Evolutionary conservation across 768 basidiomycete species (phyloP).

Genomic region (Mycena sanguinolenta): DNA sequence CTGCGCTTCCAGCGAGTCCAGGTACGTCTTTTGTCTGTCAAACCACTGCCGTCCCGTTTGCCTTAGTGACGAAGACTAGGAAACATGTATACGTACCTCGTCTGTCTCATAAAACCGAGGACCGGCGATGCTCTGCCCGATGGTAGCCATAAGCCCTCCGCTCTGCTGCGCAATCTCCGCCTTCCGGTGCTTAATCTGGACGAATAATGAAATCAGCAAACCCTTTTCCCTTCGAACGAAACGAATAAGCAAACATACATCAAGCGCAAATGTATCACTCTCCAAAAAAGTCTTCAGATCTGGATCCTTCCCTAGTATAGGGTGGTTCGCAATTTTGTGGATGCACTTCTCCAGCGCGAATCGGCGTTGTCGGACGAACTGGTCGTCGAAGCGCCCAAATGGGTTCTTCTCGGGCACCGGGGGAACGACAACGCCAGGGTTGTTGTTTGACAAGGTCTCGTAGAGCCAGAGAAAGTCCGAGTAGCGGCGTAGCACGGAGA

Average conservation of each 20-base stretch:
- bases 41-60: conserved; percentile 78
- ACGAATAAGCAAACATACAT: conserved; percentile 66
- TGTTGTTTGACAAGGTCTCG: conserved; percentile 88
- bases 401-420: conserved; percentile 96
- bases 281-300: conserved; percentile 94
- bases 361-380: conserved; percentile 90
- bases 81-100: conserved; percentile 63
- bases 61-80: not conserved
- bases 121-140: conserved; percentile 84
- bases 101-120: conserved; percentile 91
- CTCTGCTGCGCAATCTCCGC: conserved; percentile 82
- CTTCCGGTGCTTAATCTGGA: conserved; percentile 89
- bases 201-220: conserved; percentile 8
- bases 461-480: conserved; percentile 98
- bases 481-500: conserved; percentile 96
- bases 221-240: not conserved
- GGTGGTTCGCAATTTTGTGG: conserved; percentile 93
- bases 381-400: conserved; percentile 92
- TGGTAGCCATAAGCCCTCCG: conserved; percentile 85
- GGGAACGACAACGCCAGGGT: conserved; percentile 97
- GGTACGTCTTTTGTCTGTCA: conserved; percentile 84
- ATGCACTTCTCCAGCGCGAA: conserved; percentile 90
- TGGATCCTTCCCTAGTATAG: conserved; percentile 87
- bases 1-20: conserved; percentile 93
- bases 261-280: conserved; percentile 90